Evolutionary conservation across 192 early-diverging fungal species (phyloP).

Genomic region (Entophlyctis luteolus): DNA sequence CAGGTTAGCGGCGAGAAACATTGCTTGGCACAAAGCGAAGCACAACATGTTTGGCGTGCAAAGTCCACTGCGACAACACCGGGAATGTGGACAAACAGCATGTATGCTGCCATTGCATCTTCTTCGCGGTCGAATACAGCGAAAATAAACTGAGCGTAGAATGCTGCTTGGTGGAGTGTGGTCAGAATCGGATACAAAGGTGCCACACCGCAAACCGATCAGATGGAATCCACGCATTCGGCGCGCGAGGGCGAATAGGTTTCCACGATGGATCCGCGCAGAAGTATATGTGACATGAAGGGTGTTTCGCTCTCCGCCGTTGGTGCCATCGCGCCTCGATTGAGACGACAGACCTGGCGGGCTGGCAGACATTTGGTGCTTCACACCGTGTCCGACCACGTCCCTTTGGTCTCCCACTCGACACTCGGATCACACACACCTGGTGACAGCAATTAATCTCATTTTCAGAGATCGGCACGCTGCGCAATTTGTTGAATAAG

Average conservation of each 20-base stretch:
- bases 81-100: neutral
- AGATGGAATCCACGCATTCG: constrained; percentile 8
- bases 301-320: constrained; percentile 6
- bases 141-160: constrained; percentile 19
- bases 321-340: neutral
- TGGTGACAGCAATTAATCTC: neutral
- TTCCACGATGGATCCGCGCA: constrained; percentile 18
- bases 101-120: neutral
- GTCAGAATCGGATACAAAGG: neutral
- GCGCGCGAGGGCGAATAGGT: constrained; percentile 14
- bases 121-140: neutral
- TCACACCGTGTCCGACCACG: neutral
- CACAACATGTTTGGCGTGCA: neutral
- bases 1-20: neutral
- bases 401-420: no score
- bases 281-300: constrained; percentile 5
- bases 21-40: neutral
- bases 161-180: neutral
- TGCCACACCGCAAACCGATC: constrained; percentile 4
- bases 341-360: neutral
- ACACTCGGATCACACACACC: no score
- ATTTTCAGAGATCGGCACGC: neutral
- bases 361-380: neutral
- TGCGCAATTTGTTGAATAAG: neutral
- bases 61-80: constrained; percentile 2